These are phyloP conservation scores for Aureobasidium sp. DNA, from an alignment of 2,329 filamentous ascomycete genomes.

Conservation along the genomic window DNA sequence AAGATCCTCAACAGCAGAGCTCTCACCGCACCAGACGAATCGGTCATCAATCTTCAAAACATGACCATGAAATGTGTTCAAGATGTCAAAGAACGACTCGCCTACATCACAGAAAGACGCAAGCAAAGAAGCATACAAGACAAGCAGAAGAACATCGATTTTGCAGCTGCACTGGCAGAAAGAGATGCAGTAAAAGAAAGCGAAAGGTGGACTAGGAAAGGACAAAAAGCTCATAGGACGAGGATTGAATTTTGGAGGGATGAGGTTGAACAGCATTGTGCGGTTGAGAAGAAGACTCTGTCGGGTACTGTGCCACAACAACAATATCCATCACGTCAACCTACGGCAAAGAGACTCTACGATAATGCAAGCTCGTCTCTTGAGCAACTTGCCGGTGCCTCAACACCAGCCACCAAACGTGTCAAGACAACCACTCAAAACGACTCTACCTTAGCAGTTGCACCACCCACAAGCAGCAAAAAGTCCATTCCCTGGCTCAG, in stretches of 20 bases:
- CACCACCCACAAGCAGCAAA: neutral
- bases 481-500: slow-evolving; percentile 1
- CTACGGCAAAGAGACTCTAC: neutral
- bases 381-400: neutral
- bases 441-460: neutral
- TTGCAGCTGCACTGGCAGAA: neutral
- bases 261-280: neutral
- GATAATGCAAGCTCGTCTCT: neutral
- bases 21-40: neutral
- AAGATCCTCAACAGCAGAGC: neutral
- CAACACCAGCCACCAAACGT: neutral
- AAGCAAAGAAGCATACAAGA: neutral
- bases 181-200: neutral
- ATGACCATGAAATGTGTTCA: neutral
- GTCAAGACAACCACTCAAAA: neutral
- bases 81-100: neutral
- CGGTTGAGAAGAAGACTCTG: neutral
- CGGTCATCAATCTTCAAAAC: neutral
- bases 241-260: neutral
- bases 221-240: neutral
- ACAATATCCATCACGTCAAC: neutral
- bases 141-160: neutral
- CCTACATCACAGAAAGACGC: neutral
- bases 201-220: neutral
- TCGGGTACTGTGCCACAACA: neutral